phyloP scores from a whole-genome alignment of 2,329 filamentous ascomycete genomes.

The Penicillium sp. region DNA sequence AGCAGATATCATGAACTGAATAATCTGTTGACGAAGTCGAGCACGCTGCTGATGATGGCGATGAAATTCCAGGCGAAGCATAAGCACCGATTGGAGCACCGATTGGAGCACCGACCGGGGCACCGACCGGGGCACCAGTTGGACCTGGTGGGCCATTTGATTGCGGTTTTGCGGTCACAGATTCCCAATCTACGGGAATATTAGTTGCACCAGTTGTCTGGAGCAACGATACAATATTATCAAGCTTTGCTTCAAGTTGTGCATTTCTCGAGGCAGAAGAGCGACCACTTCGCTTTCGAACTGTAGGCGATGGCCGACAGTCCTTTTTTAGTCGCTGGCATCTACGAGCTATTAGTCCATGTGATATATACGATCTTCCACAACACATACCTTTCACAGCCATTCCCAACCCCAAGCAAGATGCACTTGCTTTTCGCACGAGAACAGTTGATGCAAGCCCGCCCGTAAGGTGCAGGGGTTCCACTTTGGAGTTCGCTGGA shows the following conservation, averaged over 20 bases:
- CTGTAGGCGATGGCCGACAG: slow-evolving; percentile 41
- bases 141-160: slow-evolving; percentile 1
- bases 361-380: not conserved
- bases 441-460: slow-evolving; percentile 44
- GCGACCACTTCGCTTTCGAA: slow-evolving; percentile 31
- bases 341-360: slow-evolving; percentile 24
- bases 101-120: no score
- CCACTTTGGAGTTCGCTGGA: slow-evolving; percentile 11
- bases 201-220: slow-evolving; percentile 21
- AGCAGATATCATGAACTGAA: slow-evolving; percentile 7
- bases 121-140: not conserved
- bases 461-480: slow-evolving; percentile 34
- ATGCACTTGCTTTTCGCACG: slow-evolving; percentile 50
- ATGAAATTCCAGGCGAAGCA: not conserved
- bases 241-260: slow-evolving; percentile 31
- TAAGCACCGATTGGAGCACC: not conserved
- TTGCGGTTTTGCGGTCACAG: not conserved
- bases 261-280: slow-evolving; percentile 20
- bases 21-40: slow-evolving; percentile 3
- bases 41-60: slow-evolving; percentile 1
- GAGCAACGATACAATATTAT: slow-evolving; percentile 30
- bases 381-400: slow-evolving; percentile 28
- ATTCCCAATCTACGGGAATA: slow-evolving; percentile 17
- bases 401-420: slow-evolving; percentile 27
- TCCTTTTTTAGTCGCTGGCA: slow-evolving; percentile 45